These are phyloP conservation scores for Trametes elegans DNA, from an alignment of 768 basidiomycete genomes.

Conservation along the genomic window DNA sequence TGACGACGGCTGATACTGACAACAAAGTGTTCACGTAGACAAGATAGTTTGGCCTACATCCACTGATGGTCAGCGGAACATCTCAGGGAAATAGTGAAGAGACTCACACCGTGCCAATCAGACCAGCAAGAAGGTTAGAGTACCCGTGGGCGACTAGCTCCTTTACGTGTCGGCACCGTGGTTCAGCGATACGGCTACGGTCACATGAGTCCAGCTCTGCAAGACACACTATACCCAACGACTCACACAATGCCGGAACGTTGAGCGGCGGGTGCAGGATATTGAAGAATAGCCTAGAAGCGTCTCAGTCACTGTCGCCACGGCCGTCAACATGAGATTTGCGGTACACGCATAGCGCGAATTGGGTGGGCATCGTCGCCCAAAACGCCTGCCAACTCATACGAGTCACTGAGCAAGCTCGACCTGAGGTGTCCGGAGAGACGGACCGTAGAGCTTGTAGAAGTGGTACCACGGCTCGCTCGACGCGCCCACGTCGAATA, in stretches of 20 bases:
- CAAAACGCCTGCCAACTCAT: conserved; percentile 70
- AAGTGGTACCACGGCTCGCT: conserved; percentile 76
- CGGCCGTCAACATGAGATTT: conserved; percentile 28
- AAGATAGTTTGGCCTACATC: conserved; percentile 76
- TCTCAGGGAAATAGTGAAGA: too few species aligned
- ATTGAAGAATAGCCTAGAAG: conserved; percentile 72
- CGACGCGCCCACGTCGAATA: conserved; percentile 70
- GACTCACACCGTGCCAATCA: conserved; percentile 76
- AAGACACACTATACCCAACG: neutral
- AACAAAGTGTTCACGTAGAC: conserved; percentile 86
- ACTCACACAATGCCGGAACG: conserved; percentile 80
- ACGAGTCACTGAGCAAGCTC: neutral
- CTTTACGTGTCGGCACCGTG: conserved; percentile 89
- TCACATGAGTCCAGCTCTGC: neutral
- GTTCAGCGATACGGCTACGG: conserved; percentile 78
- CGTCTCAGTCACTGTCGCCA: neutral
- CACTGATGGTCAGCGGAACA: too few species aligned
- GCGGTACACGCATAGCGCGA: conserved; percentile 77
- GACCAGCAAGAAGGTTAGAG: conserved; percentile 81
- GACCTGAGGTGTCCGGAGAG: neutral
- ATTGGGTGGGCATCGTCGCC: conserved; percentile 88
- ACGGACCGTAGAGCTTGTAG: conserved; percentile 74
- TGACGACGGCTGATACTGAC: conserved; percentile 38
- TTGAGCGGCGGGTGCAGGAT: conserved; percentile 84
- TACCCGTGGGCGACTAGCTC: conserved; percentile 93